phyloP scores from a whole-genome alignment of 2,329 filamentous ascomycete genomes.

The Ceratocystis lukuohia region DNA sequence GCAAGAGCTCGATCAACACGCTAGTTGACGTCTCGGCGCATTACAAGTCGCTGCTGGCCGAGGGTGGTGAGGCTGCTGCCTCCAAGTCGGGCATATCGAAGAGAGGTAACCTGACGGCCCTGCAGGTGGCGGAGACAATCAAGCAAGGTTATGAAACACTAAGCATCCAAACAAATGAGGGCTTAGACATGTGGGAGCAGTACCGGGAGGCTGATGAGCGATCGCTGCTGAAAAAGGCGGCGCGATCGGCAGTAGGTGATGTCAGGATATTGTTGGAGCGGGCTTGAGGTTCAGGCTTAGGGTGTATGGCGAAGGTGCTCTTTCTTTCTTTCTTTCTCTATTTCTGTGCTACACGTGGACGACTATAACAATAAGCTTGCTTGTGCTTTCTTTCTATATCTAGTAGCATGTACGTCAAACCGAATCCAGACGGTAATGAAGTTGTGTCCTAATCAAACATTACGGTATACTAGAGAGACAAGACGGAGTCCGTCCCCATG shows the following conservation, averaged over 20 bases:
- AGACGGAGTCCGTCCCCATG: not conserved
- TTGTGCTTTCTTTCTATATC: not conserved
- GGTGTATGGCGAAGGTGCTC: no score
- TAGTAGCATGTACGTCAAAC: not conserved
- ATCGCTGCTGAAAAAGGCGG: slow-evolving; percentile 72
- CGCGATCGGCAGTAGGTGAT: slow-evolving; percentile 58
- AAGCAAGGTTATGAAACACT: slow-evolving; percentile 93
- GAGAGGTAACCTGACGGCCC: slow-evolving; percentile 46
- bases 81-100: not conserved
- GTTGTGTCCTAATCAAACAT: no score
- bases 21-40: slow-evolving; percentile 71
- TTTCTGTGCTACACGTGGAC: not conserved
- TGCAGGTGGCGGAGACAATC: slow-evolving; percentile 79
- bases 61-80: slow-evolving; percentile 29
- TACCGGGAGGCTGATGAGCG: slow-evolving; percentile 82
- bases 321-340: no score
- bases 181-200: slow-evolving; percentile 69
- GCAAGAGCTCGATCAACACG: slow-evolving; percentile 65
- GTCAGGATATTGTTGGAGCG: slow-evolving; percentile 21
- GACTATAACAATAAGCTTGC: not conserved
- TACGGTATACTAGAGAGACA: no score
- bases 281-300: not conserved
- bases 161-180: slow-evolving; percentile 79
- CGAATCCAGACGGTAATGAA: no score
- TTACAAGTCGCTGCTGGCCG: slow-evolving; percentile 69